These are phyloP conservation scores for Royoungia palumana DNA, from an alignment of 768 basidiomycete genomes.

Conservation along the genomic window DNA sequence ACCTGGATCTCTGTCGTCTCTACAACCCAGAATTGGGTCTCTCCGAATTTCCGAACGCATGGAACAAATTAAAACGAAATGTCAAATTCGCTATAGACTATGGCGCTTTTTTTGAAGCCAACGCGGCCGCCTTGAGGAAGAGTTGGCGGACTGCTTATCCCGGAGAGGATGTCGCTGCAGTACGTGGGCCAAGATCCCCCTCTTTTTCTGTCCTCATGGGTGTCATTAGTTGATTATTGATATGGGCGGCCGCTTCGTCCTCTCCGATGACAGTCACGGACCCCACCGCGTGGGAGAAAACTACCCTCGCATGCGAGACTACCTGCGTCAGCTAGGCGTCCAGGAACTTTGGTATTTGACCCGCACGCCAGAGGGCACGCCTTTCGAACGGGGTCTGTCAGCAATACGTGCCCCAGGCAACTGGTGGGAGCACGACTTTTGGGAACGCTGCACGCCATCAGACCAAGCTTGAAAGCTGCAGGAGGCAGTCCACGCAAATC, in stretches of 20 bases:
- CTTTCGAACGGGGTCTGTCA: conserved; percentile 32
- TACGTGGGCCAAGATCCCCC: conserved; percentile 35
- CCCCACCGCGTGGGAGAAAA: conserved; percentile 85
- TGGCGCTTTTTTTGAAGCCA: conserved; percentile 91
- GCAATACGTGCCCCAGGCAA: conserved; percentile 45
- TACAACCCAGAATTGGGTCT: conserved; percentile 66
- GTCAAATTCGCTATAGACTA: conserved; percentile 67
- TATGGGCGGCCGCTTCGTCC: conserved; percentile 67
- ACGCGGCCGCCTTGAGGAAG: conserved; percentile 90
- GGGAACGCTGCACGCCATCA: conserved; percentile 34
- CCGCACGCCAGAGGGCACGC: conserved; percentile 32
- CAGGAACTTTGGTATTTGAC: conserved; percentile 61
- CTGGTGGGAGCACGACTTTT: conserved; percentile 63
- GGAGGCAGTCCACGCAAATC: conserved; percentile 3
- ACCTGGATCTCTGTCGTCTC: conserved; percentile 89
- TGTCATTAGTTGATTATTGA: conserved; percentile 61
- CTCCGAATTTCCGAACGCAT: conserved; percentile 54
- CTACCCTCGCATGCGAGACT: conserved; percentile 63
- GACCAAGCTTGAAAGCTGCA: conserved; percentile 14
- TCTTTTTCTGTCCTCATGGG: conserved; percentile 10
- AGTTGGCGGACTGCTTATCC: conserved; percentile 88
- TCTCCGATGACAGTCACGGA: conserved; percentile 97
- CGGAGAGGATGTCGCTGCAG: conserved; percentile 70
- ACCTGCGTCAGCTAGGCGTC: conserved; percentile 61
- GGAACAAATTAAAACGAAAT: conserved; percentile 71